Evolutionary conservation across 2,329 filamentous ascomycete genomes (phyloP).

Genomic region (Botrytis fragariae): DNA sequence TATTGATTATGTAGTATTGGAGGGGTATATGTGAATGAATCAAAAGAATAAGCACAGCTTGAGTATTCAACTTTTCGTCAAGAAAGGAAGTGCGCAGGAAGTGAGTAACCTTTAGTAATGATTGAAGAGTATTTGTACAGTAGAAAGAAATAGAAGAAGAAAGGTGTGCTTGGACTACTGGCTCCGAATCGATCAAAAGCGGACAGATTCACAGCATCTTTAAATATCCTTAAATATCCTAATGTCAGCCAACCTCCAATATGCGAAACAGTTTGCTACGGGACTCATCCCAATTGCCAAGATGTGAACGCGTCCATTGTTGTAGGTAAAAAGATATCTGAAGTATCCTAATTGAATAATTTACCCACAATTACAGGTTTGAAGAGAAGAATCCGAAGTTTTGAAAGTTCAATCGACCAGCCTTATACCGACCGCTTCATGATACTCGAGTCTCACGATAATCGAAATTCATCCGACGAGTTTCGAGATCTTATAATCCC

Average conservation of each 20-base stretch:
- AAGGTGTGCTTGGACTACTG: neutral
- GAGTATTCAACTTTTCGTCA: neutral
- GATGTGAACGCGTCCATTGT: neutral
- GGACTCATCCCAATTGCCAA: neutral
- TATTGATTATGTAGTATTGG: neutral
- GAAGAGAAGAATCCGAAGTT: neutral
- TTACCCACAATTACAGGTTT: neutral
- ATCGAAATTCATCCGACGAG: neutral
- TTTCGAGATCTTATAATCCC: slow-evolving; percentile 5
- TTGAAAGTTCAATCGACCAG: neutral
- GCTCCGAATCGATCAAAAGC: neutral
- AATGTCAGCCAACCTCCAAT: neutral
- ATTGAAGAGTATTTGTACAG: neutral
- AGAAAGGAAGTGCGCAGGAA: neutral
- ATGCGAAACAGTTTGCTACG: neutral
- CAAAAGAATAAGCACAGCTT: neutral
- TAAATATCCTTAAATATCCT: neutral
- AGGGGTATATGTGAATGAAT: neutral
- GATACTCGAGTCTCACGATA: neutral
- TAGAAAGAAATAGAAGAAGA: neutral
- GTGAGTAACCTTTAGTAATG: neutral
- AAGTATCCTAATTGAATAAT: neutral
- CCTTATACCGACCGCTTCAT: too few species aligned
- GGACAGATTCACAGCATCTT: neutral
- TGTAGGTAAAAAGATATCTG: neutral